Base-by-base conservation (phyloP, 2,329 filamentous ascomycete species). In the Ilyonectria robusta region DNA sequence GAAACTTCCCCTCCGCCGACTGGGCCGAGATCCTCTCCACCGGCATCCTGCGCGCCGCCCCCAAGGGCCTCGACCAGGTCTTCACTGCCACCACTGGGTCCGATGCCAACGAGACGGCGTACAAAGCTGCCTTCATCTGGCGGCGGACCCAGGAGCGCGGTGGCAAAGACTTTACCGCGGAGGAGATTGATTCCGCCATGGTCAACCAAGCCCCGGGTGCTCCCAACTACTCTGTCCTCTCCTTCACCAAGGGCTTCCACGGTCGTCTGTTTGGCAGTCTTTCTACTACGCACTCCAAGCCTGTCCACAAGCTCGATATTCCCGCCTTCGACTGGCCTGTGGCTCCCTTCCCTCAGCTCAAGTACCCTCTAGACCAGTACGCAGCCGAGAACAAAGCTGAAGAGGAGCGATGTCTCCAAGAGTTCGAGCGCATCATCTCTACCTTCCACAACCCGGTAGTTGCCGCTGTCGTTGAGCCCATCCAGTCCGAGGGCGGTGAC, bases 91-190 rank as follows among this genome's bases (percentile, higher is more conserved):
- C 94, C 85, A 90, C 94, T 56, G 94, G 94, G 68, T 96, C 93
- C 17, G 94, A 97, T 77, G 94, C 94, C 82, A 97, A 97, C 83
- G 94, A 97, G 84, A 92, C 93, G 31, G 94, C 94, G 53, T 97
- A 94, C 89, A 97, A 97, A 84, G 94, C 94, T 10, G 94, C 94
- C 58, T 97, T 97, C 85, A 97, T 97, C 91, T 96, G 92, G 88
- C 91, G 91, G 77, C 90, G 93, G 42, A 92, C 94, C 80, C 87
- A 90, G 71, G 89, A 95, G 82, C 93, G 94, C 70, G 93, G 95
- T 72, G 93, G 93, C 10, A 84, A 88, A 53, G 81, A 91, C 54
- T 97, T 96, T 84, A 93, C 92, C 35, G 83, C 89, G 57, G 90
- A 93, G 77, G 94, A 97, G 81, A 85, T 94, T 67, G 78, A 83